Evolutionary conservation across 805 yeast genomes (phyloP).

Genomic region (Scheffersomyces spartinae): DNA sequence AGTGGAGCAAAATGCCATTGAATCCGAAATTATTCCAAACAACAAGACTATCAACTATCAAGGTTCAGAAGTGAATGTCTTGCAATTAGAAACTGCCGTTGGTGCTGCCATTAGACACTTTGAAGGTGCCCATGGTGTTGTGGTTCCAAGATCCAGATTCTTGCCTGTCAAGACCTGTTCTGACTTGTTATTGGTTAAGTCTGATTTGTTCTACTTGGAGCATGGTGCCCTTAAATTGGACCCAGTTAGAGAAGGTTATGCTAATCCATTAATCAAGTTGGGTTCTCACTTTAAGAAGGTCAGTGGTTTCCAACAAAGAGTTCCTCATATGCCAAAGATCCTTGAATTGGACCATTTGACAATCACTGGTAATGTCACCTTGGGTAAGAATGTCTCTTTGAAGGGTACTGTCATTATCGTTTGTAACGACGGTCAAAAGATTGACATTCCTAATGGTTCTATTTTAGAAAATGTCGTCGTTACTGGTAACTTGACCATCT

Average conservation of each 20-base stretch:
- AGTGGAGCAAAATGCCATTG: constrained; percentile 70
- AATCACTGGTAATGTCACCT: constrained; percentile 88
- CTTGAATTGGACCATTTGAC: constrained; percentile 95
- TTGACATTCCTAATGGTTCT: constrained; percentile 95
- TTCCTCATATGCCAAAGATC: constrained; percentile 92
- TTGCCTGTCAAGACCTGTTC: constrained; percentile 97
- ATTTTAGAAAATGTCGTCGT: constrained; percentile 92
- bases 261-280: constrained; percentile 88
- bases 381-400: constrained; percentile 83
- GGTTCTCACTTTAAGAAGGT: constrained; percentile 97
- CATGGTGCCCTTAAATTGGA: constrained; percentile 86
- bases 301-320: constrained; percentile 76
- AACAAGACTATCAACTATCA: constrained; percentile 74
- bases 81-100: constrained; percentile 96
- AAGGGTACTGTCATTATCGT: constrained; percentile 97
- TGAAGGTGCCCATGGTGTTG: constrained; percentile 92
- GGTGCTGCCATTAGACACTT: constrained; percentile 99
- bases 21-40: constrained; percentile 94
- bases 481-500: constrained; percentile 90
- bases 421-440: constrained; percentile 92
- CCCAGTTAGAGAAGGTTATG: constrained; percentile 77
- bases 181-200: constrained; percentile 86
- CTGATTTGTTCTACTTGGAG: constrained; percentile 81
- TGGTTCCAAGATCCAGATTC: constrained; percentile 96
- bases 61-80: constrained; percentile 65